phyloP scores from a whole-genome alignment of 257 asterid genomes.

The Schizonepeta tenuifolia region DNA sequence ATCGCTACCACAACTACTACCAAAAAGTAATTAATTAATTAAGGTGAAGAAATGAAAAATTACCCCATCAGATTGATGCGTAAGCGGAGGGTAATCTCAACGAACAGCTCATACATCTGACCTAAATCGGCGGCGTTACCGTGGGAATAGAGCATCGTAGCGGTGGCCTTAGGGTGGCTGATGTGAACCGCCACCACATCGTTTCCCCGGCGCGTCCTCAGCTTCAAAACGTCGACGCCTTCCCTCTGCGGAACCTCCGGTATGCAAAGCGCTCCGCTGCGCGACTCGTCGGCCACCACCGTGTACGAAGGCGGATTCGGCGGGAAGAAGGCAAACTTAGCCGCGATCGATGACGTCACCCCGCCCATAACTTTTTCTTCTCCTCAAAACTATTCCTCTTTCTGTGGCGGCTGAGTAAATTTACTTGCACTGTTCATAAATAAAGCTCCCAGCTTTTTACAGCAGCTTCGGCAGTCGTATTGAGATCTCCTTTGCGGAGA shows the following conservation, averaged over 20 bases:
- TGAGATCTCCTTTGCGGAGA: conserved; percentile 40
- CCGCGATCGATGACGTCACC: conserved; percentile 96
- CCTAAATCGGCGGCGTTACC: conserved; percentile 99
- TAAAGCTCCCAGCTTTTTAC: conserved; percentile 37
- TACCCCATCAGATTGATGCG: conserved; percentile 95
- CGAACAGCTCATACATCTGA: conserved; percentile 98
- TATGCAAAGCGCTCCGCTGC: conserved; percentile 57
- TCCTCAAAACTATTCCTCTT: conserved; percentile 31
- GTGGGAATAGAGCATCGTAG: conserved; percentile 91
- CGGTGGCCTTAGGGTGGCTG: conserved; percentile 80
- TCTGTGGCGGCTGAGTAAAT: conserved; percentile 40
- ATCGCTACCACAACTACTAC: conserved; percentile 5
- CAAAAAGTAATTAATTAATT: neutral
- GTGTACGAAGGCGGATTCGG: conserved; percentile 96
- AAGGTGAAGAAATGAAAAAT: neutral
- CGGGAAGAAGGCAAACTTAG: conserved; percentile 97
- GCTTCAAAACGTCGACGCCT: conserved; percentile 75
- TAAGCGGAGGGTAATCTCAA: conserved; percentile 89
- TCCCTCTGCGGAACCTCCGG: conserved; percentile 89
- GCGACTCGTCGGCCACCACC: conserved; percentile 62
- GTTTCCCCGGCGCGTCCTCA: conserved; percentile 88
- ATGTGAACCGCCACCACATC: conserved; percentile 88
- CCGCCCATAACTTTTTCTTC: conserved; percentile 65
- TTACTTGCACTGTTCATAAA: conserved; percentile 51
- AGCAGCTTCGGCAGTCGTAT: neutral